Conservation (phyloP, 306 rosid genomes). For the Vigna angularis region DNA sequence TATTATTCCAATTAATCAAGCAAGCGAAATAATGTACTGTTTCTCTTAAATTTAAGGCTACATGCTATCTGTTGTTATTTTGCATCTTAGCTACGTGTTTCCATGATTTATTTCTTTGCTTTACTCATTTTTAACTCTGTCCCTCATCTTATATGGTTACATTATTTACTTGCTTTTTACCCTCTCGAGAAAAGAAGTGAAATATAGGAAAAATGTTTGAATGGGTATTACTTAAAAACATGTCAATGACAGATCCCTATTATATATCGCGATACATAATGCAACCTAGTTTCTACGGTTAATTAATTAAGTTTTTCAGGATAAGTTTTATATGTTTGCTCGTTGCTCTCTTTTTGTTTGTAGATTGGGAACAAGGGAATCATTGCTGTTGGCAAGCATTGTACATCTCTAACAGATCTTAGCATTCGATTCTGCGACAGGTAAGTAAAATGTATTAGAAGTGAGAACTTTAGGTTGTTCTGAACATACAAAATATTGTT, state of each 20-base stretch:
- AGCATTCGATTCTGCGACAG: slow-evolving; percentile 86
- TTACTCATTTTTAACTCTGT: slow-evolving; percentile 9
- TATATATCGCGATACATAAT: not conserved
- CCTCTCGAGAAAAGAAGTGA: not conserved
- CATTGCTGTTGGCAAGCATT: slow-evolving; percentile 71
- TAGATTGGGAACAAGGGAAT: slow-evolving; percentile 84
- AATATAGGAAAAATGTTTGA: slow-evolving; percentile 6
- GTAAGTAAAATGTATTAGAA: slow-evolving; percentile 37
- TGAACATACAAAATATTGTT: not conserved
- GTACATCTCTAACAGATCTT: slow-evolving; percentile 72
- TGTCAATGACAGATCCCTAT: not conserved
- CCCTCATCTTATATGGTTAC: slow-evolving; percentile 14
- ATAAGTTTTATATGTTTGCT: slow-evolving; percentile 7
- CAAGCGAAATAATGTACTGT: not conserved
- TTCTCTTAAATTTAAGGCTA: not conserved
- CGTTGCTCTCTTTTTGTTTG: slow-evolving; percentile 9
- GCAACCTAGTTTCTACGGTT: slow-evolving; percentile 4
- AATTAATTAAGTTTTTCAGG: not conserved
- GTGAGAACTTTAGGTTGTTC: not conserved
- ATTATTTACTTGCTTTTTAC: slow-evolving; percentile 20
- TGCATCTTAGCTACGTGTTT: not conserved
- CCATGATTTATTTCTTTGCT: not conserved
- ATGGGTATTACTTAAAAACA: not conserved
- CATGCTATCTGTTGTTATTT: not conserved
- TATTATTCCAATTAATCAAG: not conserved